Evolutionary conservation across 2,329 filamentous ascomycete genomes (phyloP).

Genomic region (Alternaria sp.): DNA sequence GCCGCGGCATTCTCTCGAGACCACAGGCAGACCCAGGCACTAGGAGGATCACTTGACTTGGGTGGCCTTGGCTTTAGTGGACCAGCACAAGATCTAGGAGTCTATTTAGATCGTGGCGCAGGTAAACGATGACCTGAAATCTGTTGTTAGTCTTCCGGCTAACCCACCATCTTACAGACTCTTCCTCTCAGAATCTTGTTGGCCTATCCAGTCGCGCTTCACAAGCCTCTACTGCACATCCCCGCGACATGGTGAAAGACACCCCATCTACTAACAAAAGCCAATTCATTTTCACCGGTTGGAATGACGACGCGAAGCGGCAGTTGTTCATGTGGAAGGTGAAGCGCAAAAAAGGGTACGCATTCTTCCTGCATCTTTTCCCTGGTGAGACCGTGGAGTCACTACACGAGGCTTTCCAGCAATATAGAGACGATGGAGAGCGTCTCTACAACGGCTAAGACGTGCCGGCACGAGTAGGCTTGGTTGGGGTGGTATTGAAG

Average conservation of each 20-base stretch:
- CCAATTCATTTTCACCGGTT: slow-evolving; percentile 6
- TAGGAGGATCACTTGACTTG: background rate
- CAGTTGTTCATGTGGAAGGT: slow-evolving; percentile 8
- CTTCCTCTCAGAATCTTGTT: background rate
- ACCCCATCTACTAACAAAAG: background rate
- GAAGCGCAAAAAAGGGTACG: slow-evolving; percentile 6
- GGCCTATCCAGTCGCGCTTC: background rate
- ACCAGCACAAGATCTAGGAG: background rate
- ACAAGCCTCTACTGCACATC: background rate
- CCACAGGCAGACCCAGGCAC: background rate
- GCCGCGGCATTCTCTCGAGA: background rate
- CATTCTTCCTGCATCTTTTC: slow-evolving; percentile 3
- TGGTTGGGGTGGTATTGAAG: background rate
- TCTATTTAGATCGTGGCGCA: background rate
- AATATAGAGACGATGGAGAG: slow-evolving; percentile 5
- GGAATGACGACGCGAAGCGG: slow-evolving; percentile 12
- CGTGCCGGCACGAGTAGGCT: background rate
- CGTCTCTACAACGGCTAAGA: background rate
- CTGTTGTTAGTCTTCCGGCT: background rate
- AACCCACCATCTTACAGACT: background rate
- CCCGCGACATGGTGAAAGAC: background rate
- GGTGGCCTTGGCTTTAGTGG: background rate
- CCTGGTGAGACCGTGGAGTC: slow-evolving; percentile 8
- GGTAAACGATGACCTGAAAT: background rate
- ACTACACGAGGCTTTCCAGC: slow-evolving; percentile 5